Conservation (phyloP, 176 grass and related monocot species). For the Avena eriantha region DNA sequence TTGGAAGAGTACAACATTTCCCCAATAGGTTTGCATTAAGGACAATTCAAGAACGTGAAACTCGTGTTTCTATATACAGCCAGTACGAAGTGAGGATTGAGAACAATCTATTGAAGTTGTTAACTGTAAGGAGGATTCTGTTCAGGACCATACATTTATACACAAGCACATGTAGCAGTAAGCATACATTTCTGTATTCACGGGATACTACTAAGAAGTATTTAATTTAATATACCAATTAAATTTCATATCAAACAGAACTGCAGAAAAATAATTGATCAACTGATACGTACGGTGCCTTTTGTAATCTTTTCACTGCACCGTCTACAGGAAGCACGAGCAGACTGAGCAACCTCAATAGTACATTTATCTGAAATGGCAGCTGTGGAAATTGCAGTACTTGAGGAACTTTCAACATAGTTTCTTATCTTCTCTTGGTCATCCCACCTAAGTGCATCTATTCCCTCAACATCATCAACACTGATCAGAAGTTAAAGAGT, state of each 20-base stretch:
- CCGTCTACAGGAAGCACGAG: slow-evolving; percentile 76
- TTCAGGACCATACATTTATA: slow-evolving; percentile 5
- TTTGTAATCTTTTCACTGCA: slow-evolving; percentile 89
- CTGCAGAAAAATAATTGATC: slow-evolving; percentile 40
- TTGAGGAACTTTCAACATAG: slow-evolving; percentile 62
- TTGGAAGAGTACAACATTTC: not conserved
- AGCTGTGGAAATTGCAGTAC: slow-evolving; percentile 43
- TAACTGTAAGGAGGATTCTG: not conserved
- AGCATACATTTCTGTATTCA: slow-evolving; percentile 1
- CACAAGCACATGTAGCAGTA: not conserved
- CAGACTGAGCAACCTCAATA: slow-evolving; percentile 83
- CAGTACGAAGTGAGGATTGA: slow-evolving; percentile 11
- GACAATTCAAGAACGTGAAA: not conserved
- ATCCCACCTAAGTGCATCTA: slow-evolving; percentile 90
- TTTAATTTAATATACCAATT: slow-evolving; percentile 4
- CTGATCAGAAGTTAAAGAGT: slow-evolving; percentile 47
- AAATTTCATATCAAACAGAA: slow-evolving; percentile 1
- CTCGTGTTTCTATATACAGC: not conserved
- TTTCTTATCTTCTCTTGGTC: slow-evolving; percentile 90
- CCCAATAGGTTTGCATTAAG: not conserved
- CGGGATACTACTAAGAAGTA: not conserved
- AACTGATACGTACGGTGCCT: slow-evolving; percentile 71
- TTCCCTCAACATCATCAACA: slow-evolving; percentile 88
- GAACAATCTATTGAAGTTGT: not conserved
- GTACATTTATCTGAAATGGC: slow-evolving; percentile 62